Percentiles rank a stretch among this genome's conserved stretches.
Evolutionary conservation across 2,329 filamentous ascomycete genomes (phyloP).

Genomic region (Zalaria obscura): DNA sequence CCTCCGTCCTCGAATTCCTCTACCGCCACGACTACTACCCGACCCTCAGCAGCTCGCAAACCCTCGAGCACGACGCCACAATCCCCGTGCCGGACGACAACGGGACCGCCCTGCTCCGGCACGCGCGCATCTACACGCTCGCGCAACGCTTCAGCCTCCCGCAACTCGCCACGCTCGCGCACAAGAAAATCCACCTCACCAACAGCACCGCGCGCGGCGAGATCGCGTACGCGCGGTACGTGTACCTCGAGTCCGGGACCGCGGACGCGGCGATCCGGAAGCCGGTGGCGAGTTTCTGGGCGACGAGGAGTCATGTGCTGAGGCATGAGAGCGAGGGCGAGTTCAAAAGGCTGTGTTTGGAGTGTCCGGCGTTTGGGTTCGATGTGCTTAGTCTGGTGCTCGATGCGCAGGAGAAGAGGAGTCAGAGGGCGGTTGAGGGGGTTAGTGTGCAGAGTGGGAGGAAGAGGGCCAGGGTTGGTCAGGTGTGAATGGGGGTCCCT

Average conservation of each 20-base stretch:
- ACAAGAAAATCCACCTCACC: conserved; percentile 84
- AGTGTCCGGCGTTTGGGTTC: conserved; percentile 84
- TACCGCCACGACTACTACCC: conserved; percentile 86
- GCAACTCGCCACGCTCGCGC: conserved; percentile 60
- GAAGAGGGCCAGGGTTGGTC: background rate
- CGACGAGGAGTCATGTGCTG: conserved; percentile 62
- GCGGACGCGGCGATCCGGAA: conserved; percentile 63
- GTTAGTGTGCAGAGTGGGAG: background rate
- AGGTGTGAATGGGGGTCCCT: background rate
- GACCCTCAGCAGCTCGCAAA: conserved; percentile 40
- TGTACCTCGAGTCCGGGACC: conserved; percentile 60
- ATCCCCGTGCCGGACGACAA: conserved; percentile 56
- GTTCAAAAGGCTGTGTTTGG: conserved; percentile 72
- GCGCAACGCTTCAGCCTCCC: conserved; percentile 59
- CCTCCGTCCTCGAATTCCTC: conserved; percentile 69
- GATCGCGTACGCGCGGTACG: conserved; percentile 81
- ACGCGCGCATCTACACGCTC: conserved; percentile 80
- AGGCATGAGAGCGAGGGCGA: conserved; percentile 76
- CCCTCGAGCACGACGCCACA: conserved; percentile 54
- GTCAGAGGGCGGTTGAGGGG: background rate
- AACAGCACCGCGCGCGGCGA: conserved; percentile 79
- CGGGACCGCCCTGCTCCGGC: conserved; percentile 74
- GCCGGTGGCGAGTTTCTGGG: conserved; percentile 86
- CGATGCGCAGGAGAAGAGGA: conserved; percentile 34
- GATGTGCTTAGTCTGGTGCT: conserved; percentile 63